These are phyloP conservation scores for Epichloe glyceriae DNA, from an alignment of 2,329 filamentous ascomycete species.

Conservation along the genomic window DNA sequence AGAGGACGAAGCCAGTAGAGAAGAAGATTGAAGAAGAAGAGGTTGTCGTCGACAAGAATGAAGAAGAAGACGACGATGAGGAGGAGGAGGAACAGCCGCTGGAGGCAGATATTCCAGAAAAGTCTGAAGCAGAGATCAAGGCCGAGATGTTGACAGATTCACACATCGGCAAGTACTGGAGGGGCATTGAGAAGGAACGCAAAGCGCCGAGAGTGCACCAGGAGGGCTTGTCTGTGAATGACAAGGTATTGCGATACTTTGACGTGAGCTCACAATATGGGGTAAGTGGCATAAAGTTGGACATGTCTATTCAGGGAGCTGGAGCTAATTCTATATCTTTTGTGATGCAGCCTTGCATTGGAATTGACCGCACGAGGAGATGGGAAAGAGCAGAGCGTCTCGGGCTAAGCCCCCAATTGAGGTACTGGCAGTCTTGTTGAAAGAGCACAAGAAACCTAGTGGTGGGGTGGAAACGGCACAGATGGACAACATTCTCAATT, in stretches of 20 bases:
- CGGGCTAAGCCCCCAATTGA: conserved; percentile 84
- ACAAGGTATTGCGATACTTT: conserved; percentile 85
- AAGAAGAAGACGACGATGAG: conserved; percentile 14
- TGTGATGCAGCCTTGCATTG: conserved; percentile 65
- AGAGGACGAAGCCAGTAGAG: conserved; percentile 10
- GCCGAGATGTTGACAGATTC: conserved; percentile 54
- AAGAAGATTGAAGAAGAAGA: conserved; percentile 10
- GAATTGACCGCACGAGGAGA: conserved; percentile 65
- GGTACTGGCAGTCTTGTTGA: conserved; percentile 72
- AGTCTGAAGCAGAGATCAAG: conserved; percentile 37
- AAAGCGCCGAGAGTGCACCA: conserved; percentile 66
- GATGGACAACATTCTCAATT: conserved; percentile 54
- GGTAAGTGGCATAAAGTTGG: conserved; percentile 41
- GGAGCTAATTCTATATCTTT: conserved; percentile 5
- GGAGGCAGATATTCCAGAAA: conserved; percentile 23
- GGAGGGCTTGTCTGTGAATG: conserved; percentile 52
- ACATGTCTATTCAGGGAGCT: conserved; percentile 1
- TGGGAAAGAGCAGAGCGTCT: conserved; percentile 79
- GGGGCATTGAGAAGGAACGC: conserved; percentile 53
- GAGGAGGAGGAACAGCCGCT: conserved; percentile 13
- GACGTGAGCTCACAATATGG: conserved; percentile 87
- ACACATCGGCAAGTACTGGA: conserved; percentile 70
- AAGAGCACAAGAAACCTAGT: conserved; percentile 48
- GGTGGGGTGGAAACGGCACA: conserved; percentile 51
- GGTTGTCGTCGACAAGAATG: conserved; percentile 12